Evolutionary conservation across 768 basidiomycete genomes (phyloP).

Genomic region (Clavaria fumosa): DNA sequence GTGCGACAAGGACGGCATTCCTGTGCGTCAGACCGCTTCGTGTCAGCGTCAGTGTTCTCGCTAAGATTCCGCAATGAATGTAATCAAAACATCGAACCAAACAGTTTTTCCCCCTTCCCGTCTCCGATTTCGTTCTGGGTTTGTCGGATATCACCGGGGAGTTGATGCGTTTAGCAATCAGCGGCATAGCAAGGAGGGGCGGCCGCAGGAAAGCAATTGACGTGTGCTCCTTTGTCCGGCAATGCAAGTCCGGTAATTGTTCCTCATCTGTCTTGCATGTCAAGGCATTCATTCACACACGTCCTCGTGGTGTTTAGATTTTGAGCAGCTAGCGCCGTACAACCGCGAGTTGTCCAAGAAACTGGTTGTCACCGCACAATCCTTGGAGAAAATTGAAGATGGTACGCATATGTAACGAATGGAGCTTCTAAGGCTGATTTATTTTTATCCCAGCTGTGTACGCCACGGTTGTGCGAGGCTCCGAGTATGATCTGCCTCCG

Average conservation of each 20-base stretch:
- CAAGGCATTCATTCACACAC: background rate
- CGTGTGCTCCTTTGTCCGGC: constrained; percentile 56
- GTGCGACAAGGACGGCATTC: constrained; percentile 40
- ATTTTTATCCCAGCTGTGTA: constrained; percentile 39
- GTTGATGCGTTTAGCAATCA: constrained; percentile 90
- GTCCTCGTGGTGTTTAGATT: constrained; percentile 30
- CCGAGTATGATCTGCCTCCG: constrained; percentile 55
- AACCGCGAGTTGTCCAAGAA: constrained; percentile 72
- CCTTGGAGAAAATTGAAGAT: constrained; percentile 90
- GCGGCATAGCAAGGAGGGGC: constrained; percentile 53
- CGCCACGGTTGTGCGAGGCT: constrained; percentile 53
- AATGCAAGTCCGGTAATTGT: constrained; percentile 50
- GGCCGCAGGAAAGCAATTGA: constrained; percentile 46
- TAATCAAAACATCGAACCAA: background rate
- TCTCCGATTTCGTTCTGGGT: constrained; percentile 83
- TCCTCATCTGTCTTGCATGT: background rate
- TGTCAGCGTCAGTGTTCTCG: too few species aligned
- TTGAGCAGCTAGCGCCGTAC: constrained; percentile 60
- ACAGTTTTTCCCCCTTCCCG: constrained; percentile 63
- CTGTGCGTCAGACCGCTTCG: constrained; percentile 31
- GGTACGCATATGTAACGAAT: constrained; percentile 30
- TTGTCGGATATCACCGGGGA: constrained; percentile 93
- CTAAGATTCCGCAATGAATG: background rate
- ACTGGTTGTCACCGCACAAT: constrained; percentile 70
- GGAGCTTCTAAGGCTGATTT: constrained; percentile 5